Evolutionary conservation across 495 filamentous ascomycete species (phyloP).

Genomic region (Penicillium chermesinum): DNA sequence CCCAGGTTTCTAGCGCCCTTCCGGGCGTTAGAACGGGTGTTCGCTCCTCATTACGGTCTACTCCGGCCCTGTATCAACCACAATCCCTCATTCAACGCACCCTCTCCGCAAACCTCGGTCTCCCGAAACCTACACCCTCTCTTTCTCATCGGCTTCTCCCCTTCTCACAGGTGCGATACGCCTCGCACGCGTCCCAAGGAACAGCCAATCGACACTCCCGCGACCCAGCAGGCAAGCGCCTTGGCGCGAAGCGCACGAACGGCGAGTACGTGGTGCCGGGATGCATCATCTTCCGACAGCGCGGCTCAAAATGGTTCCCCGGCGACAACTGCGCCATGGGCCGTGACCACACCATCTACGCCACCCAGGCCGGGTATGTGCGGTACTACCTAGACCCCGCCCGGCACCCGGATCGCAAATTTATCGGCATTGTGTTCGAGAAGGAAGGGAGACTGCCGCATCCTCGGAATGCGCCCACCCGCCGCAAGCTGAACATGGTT

Average conservation of each 20-base stretch:
- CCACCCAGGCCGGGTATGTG: slow-evolving; percentile 78
- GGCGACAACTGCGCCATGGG: slow-evolving; percentile 93
- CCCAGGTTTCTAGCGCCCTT: slow-evolving; percentile 38
- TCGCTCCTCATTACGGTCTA: slow-evolving; percentile 25
- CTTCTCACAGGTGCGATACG: slow-evolving; percentile 56
- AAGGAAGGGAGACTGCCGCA: slow-evolving; percentile 66
- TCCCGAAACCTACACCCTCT: slow-evolving; percentile 26
- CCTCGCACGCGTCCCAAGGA: slow-evolving; percentile 81
- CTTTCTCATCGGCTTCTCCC: slow-evolving; percentile 29
- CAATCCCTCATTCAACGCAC: slow-evolving; percentile 38
- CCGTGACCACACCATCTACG: slow-evolving; percentile 96
- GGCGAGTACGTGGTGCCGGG: slow-evolving; percentile 89
- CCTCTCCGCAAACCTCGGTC: slow-evolving; percentile 27
- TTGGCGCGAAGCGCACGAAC: slow-evolving; percentile 88
- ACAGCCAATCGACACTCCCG: slow-evolving; percentile 76
- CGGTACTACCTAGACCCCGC: slow-evolving; percentile 89
- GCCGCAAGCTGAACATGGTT: slow-evolving; percentile 66
- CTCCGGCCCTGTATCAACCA: slow-evolving; percentile 17
- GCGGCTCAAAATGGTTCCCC: slow-evolving; percentile 88
- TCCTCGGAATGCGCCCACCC: slow-evolving; percentile 56
- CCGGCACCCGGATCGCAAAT: slow-evolving; percentile 74
- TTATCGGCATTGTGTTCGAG: slow-evolving; percentile 86
- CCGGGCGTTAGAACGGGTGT: slow-evolving; percentile 36
- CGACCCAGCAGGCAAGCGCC: slow-evolving; percentile 84
- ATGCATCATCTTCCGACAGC: slow-evolving; percentile 96